Percentiles rank a stretch among this genome's conserved stretches.
Conservation (phyloP, 805 yeast genomes). For the Yarrowia hollandica region DNA sequence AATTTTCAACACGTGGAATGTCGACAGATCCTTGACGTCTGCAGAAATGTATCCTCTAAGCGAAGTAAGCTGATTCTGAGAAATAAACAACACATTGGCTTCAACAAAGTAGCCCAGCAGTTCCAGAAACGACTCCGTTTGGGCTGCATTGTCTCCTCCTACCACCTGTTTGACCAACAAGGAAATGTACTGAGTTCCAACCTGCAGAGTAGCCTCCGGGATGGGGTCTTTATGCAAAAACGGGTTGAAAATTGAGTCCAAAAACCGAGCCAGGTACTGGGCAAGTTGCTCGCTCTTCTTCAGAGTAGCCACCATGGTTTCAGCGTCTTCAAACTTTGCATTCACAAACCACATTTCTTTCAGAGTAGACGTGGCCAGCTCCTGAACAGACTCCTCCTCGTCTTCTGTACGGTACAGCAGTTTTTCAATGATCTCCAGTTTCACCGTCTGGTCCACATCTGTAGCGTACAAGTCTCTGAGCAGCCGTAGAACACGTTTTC, state of each 20-base stretch:
- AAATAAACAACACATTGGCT: constrained; percentile 53
- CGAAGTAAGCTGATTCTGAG: constrained; percentile 64
- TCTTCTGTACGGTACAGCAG: constrained; percentile 62
- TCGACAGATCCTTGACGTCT: constrained; percentile 44
- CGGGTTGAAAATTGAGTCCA: constrained; percentile 21
- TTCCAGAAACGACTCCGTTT: constrained; percentile 42
- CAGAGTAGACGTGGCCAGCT: constrained; percentile 45
- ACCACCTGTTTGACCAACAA: not conserved
- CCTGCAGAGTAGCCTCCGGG: not conserved
- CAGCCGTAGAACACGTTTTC: constrained; percentile 60
- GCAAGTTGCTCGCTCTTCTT: constrained; percentile 19
- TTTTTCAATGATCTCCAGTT: constrained; percentile 50
- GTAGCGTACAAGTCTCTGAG: constrained; percentile 30
- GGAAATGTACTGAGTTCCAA: constrained; percentile 1
- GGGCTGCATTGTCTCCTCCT: constrained; percentile 32
- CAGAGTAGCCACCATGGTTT: not conserved
- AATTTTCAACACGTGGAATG: constrained; percentile 56
- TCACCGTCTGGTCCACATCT: constrained; percentile 34
- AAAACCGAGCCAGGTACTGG: constrained; percentile 3
- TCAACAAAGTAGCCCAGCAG: constrained; percentile 59
- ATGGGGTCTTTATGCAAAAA: constrained; percentile 7
- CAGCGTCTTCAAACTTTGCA: constrained; percentile 20
- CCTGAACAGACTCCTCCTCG: constrained; percentile 60
- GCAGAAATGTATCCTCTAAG: constrained; percentile 64
- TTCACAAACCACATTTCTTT: constrained; percentile 44